Conservation (phyloP, 1,284 basidiomycete genomes). For the Polyporus tsugae region DNA sequence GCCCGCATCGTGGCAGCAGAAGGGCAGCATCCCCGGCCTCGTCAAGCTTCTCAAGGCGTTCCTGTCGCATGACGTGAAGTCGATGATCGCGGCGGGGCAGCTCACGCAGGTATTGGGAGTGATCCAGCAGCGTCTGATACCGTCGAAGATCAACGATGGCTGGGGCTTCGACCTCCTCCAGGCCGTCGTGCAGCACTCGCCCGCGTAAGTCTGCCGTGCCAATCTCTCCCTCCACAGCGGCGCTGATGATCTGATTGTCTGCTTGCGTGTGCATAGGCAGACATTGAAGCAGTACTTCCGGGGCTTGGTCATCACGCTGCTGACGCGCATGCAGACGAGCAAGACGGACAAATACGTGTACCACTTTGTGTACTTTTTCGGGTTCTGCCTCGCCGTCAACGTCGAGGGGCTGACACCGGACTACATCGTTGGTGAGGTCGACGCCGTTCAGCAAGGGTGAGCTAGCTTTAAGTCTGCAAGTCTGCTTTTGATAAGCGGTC, state of each 20-base stretch:
- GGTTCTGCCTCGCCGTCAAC: slow-evolving; percentile 79
- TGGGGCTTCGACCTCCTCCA: slow-evolving; percentile 94
- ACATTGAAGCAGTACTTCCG: slow-evolving; percentile 81
- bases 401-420: slow-evolving; percentile 81
- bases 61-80: slow-evolving; percentile 72
- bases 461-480: slow-evolving; percentile 38
- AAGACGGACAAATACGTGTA: slow-evolving; percentile 93
- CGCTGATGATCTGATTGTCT: neutral
- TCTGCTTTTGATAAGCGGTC: neutral
- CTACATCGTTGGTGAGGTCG: slow-evolving; percentile 79
- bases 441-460: slow-evolving; percentile 88
- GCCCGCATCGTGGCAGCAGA: slow-evolving; percentile 91
- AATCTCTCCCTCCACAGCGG: neutral
- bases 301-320: slow-evolving; percentile 81
- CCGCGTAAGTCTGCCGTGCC: slow-evolving; percentile 63
- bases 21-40: slow-evolving; percentile 95
- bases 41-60: slow-evolving; percentile 91
- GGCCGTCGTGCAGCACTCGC: slow-evolving; percentile 76
- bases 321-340: slow-evolving; percentile 87
- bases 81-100: slow-evolving; percentile 81
- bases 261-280: slow-evolving; percentile 50
- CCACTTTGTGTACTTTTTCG: slow-evolving; percentile 83
- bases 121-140: slow-evolving; percentile 89
- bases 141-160: slow-evolving; percentile 88
- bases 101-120: slow-evolving; percentile 87